phyloP scores from a whole-genome alignment of 768 basidiomycete species.

The Pleurotus tuoliensis region DNA sequence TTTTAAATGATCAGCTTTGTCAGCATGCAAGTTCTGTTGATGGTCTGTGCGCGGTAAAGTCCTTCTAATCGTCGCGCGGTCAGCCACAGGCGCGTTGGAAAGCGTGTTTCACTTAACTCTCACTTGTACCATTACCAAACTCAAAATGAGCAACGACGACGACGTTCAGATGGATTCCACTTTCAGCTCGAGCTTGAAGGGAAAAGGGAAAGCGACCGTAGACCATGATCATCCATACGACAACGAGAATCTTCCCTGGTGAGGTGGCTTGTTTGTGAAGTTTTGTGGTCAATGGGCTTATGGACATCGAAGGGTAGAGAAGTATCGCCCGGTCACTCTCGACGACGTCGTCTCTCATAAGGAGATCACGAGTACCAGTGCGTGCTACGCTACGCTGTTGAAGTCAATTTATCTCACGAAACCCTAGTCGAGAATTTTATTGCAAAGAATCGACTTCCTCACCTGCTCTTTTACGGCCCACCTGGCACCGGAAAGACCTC shows the following conservation, averaged over 20 bases:
- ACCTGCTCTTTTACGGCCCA: conserved; percentile 95
- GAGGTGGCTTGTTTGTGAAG: conserved; percentile 17
- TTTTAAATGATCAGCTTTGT: conserved; percentile 29
- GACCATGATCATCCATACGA: conserved; percentile 37
- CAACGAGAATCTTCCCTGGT: conserved; percentile 85
- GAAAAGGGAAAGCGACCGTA: conserved; percentile 60
- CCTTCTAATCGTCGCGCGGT: conserved; percentile 2
- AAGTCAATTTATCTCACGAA: neutral
- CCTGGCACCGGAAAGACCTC: conserved; percentile 99
- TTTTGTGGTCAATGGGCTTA: conserved; percentile 6
- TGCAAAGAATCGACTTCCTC: conserved; percentile 89
- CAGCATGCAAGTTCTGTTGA: conserved; percentile 30
- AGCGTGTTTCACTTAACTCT: conserved; percentile 21
- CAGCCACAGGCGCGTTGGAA: conserved; percentile 13
- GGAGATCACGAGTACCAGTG: conserved; percentile 93
- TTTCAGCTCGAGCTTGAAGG: conserved; percentile 42
- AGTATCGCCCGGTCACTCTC: conserved; percentile 88
- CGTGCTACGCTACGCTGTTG: conserved; percentile 21
- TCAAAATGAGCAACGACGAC: conserved; percentile 54
- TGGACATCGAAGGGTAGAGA: conserved; percentile 77
- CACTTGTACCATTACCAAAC: neutral
- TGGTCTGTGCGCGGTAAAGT: conserved; percentile 33
- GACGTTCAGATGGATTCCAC: conserved; percentile 47
- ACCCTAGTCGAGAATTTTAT: conserved; percentile 91
- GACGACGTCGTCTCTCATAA: conserved; percentile 96